These are phyloP conservation scores for Reticulascus tulasneorum DNA, from an alignment of 2,329 filamentous ascomycete species.

Conservation along the genomic window DNA sequence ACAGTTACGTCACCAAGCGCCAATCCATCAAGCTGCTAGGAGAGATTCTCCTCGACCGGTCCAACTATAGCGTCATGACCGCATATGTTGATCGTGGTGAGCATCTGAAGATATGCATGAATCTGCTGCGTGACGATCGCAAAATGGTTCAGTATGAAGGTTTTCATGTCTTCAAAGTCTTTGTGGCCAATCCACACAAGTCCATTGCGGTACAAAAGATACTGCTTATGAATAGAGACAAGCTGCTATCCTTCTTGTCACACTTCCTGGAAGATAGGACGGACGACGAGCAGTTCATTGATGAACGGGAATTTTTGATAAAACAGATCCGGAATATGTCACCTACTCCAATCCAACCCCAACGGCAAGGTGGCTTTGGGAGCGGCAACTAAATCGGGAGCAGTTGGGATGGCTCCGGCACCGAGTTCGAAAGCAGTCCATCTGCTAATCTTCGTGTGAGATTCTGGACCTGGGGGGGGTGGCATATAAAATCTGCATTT, in stretches of 20 bases:
- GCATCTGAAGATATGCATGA: slow-evolving; percentile 98
- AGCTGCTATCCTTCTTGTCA: slow-evolving; percentile 81
- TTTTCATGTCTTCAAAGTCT: slow-evolving; percentile 99
- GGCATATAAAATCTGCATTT: no score
- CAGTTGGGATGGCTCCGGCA: no score
- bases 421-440: no score
- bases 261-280: slow-evolving; percentile 92
- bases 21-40: slow-evolving; percentile 97
- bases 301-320: slow-evolving; percentile 95
- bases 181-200: slow-evolving; percentile 98
- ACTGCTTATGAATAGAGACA: slow-evolving; percentile 91
- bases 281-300: slow-evolving; percentile 97
- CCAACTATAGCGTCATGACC: slow-evolving; percentile 98
- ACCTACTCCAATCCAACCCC: slow-evolving; percentile 49
- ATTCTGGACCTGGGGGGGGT: no score
- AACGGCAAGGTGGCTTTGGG: slow-evolving; percentile 29
- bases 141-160: slow-evolving; percentile 99
- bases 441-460: no score
- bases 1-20: slow-evolving; percentile 95
- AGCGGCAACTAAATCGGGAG: slow-evolving; percentile 2
- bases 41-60: slow-evolving; percentile 88
- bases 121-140: slow-evolving; percentile 86
- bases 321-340: slow-evolving; percentile 81
- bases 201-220: slow-evolving; percentile 95
- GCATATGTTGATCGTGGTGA: slow-evolving; percentile 92